Evolutionary conservation across 1,284 basidiomycete genomes (phyloP), one percentile per base, ranked within the genome.

Genomic region (Earliella scabrosa): DNA sequence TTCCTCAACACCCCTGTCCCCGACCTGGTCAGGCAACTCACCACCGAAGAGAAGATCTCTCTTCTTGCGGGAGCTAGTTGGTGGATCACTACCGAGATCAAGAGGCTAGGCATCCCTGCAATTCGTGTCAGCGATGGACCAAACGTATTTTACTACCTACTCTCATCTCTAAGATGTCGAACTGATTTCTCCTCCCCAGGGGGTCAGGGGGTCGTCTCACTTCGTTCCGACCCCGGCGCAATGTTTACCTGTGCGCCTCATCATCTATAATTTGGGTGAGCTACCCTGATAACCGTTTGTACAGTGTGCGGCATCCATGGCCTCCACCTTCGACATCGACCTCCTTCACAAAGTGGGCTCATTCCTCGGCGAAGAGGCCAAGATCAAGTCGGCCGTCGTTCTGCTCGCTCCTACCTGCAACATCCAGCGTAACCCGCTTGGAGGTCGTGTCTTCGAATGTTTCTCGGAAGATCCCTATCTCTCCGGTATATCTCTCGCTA

Each of bases 341-440:
- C 73, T 87, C 38, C 69, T 88, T 20, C 70, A 77, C 43, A 61
- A 80, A 52, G 82, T 81, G 47, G 87, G 87, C 8, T 68, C 71
- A 21, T 82, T 87, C 59, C 73, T 90, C 36, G 86, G 77, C 2
- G 72, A 80, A 52, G 86, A 89, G 68, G 77, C 86, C 20, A 88
- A 88, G 68, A 69, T 80, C 59, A 86, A 85, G 63, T 83, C 85
- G 0, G 83, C 84, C 1, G 81, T 83, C 26, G 71, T 87, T 24
- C 70, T 87, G 6, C 77, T 89, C 36, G 87, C 85, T 9, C 87
- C 86, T 3, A 88, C 87, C 1, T 87, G 85, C 71, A 90, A 89
- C 67, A 87, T 88, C 29, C 86, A 87, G 64, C 79, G 87, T 14
- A 74, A 70, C 53, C 85, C 85, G 27, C 75, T 86, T 0, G 85